phyloP scores from a whole-genome alignment of 2,329 filamentous ascomycete genomes.

The Fusarium torulosum region DNA sequence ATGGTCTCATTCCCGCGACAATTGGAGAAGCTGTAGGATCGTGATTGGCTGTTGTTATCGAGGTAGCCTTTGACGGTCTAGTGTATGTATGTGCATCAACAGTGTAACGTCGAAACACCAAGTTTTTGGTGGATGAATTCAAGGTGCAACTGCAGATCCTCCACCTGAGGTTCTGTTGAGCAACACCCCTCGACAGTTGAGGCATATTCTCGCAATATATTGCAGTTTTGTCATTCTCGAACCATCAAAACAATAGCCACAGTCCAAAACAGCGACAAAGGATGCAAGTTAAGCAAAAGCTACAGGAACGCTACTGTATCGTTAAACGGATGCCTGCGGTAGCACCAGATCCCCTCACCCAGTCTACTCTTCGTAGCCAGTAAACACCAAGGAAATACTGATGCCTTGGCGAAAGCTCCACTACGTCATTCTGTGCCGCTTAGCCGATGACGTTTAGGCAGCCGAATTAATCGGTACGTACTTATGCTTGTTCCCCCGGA shows the following conservation, averaged over 20 bases:
- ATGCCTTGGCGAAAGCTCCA: constrained; percentile 28
- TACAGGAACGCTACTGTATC: neutral
- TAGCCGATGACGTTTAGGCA: constrained; percentile 37
- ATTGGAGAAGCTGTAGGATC: neutral
- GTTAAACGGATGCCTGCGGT: constrained; percentile 29
- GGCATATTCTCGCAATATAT: constrained; percentile 8
- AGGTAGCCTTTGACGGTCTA: neutral
- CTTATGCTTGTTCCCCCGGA: neutral
- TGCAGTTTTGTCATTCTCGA: neutral
- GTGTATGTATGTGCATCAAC: neutral
- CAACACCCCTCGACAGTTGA: constrained; percentile 1
- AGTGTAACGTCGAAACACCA: constrained; percentile 7
- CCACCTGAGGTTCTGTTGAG: neutral
- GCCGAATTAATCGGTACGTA: constrained; percentile 35
- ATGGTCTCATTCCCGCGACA: constrained; percentile 4
- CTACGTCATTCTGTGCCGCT: constrained; percentile 31
- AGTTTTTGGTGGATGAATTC: neutral
- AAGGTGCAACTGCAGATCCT: neutral
- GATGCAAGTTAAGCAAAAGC: neutral
- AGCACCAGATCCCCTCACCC: neutral
- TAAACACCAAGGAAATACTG: constrained; percentile 5
- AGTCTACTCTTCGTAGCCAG: no score
- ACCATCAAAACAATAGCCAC: neutral
- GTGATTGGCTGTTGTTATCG: neutral
- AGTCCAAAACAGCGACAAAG: neutral